Base-by-base conservation (phyloP, 1,284 basidiomycete genomes). In the Neolentinus lepideus region DNA sequence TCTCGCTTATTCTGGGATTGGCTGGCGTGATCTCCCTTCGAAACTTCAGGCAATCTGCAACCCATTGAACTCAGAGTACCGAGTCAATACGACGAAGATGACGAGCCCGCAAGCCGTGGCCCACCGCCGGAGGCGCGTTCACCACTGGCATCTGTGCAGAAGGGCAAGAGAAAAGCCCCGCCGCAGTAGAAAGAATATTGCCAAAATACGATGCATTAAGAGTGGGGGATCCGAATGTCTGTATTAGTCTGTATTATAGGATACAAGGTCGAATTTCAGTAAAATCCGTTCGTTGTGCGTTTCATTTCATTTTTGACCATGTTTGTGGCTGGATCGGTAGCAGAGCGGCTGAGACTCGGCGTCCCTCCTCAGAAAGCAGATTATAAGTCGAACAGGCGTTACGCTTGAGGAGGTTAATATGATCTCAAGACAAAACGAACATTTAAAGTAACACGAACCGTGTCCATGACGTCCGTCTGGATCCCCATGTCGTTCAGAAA, bases 391-490 rank as follows among this genome's bases (percentile, higher is more conserved):
- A 51, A 43, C 19, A 31, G 48, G 51, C 25, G 36, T 58, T 54
- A 46, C 46, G 54, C 52, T 56, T 19, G 22, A 21, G 14, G 22
- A 16, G n/a, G 29, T 33, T 19, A 51, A 51, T 22, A 52, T 31
- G 22, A 52, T 25, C 19, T 24, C 51, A 26, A 25, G 48, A 33
- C 51, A 26, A 33, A 10, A 21, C 52, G 47, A 43, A 29, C 29
- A n/a, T 4, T 22, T 21, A 52, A 4, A 46, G 19, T 50, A 60
- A 3, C 8, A 78, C 86, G 58, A 65, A 95, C 95, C 51, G 94
- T 94, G 67, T 94, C 92, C 86, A 96, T 93, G n/a, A 93, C 78
- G 62, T 98, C 96, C 50, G 95, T 71, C 65, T 94, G 92, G 58
- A 98, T 91, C 4, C 95, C 95, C 36, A 94, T 68, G 38, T 79